Evolutionary conservation across 1,139 yeast species (phyloP), one percentile per base, ranked within the genome.

Genomic region (Sugiyamaella grinbergsii): DNA sequence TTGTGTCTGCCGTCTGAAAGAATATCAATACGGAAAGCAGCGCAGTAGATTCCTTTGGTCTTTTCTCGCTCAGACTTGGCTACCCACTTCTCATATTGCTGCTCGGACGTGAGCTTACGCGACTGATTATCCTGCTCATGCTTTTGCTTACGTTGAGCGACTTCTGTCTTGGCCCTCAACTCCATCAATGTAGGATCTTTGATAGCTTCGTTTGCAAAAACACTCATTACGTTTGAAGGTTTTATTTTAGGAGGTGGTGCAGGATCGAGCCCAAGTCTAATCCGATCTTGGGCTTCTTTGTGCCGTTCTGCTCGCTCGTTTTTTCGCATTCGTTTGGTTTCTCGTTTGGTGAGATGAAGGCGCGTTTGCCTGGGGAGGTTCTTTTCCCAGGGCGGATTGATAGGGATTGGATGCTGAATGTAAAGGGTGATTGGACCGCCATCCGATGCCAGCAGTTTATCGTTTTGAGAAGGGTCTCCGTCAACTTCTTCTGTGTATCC

Each of bases 171-270:
- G 0, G 94, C 97, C 50, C 75, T 69, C 65, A 76, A 74, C 63
- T 93, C 98, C 59, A 91, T 83, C 3, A 81, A 81, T 0, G 98
- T 93, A 0, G 98, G 98, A 63, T 93, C 96, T 55, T 78, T 76
- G 42, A 90, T 84, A n/a, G 94, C 88, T 55, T 87, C 95, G 62
- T 88, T 83, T 2, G 96, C 87, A 44, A 85, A 73, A 0, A 89
- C 96, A 58, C 79, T 84, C 90, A 88, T 86, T 65, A 91, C 75
- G 64, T 91, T 93, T 41, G 84, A 80, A 48, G 89, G 71, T 61
- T 84, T 88, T 26, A 91, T 88, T 67, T 91, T 93, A 2, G 97
- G 96, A 5, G 85, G 85, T 0, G 96, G 97, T 2, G 95, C 86
- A 0, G 95, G 85, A 46, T 84, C 90, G 20, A 91, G 70, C 0